Base-by-base conservation (phyloP, 768 basidiomycete species). In the Dacryopinax primogenitus region DNA sequence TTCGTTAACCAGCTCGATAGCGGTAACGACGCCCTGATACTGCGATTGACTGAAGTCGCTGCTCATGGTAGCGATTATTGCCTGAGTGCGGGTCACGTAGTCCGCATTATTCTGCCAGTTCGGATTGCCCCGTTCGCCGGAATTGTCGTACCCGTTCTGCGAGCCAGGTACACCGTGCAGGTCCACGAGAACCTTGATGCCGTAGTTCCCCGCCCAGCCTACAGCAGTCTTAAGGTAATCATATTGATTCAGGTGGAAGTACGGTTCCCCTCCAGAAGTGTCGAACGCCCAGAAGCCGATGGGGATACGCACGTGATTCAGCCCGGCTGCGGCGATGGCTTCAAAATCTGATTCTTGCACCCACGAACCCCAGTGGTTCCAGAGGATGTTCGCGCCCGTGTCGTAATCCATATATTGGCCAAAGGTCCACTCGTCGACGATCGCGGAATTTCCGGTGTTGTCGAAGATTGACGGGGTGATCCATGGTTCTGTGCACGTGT, bases 1-100 rank as follows among this genome's bases (percentile, higher is more conserved):
- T 88, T 92, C 90, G 69, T 92, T 92, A 69, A 92, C 71, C 1
- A 88, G 84, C 23, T 86, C 86, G 64, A 92, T 90, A 51, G 79
- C 76, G 0, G 87, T 74, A 0, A 89, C 88, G 13, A 83, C 81
- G 18, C 79, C 70, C 1, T 78, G 71, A 66, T 82, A 66, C 32
- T 62, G 37, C 21, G 65, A 78, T 69, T 77, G 74, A 28, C 79
- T 79, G 71, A 83, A 89, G 77, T 83, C 82, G 65, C 77, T 75
- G 16, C 85, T 83, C 65, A 91, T 77, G 13, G 79, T 85, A 15
- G 74, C 71, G 39, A 92, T 85, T 68, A 91, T 77, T 9, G 77
- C 74, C 72, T 86, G 77, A 18, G 87, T 86, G 35, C 88, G 85
- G 51, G 80, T 76, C 51, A 92, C 79, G 69, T 90, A 86, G 33